Conservation (phyloP, 1,139 yeast genomes). For the Maudiozyma humilis region DNA sequence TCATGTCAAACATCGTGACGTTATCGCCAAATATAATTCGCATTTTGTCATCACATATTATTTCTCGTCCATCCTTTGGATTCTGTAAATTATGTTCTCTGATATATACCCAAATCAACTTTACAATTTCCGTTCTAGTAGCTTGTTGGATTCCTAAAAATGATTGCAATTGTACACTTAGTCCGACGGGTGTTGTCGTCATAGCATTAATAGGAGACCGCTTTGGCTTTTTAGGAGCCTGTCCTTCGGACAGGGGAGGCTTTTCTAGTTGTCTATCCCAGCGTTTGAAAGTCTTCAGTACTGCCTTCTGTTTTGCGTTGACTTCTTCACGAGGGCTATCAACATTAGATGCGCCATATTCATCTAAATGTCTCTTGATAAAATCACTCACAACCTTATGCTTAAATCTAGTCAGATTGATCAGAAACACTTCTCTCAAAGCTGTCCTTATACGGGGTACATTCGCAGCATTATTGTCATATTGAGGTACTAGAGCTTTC, state of each 20-base stretch:
- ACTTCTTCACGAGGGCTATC: constrained; percentile 1
- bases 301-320: background rate
- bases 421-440: background rate
- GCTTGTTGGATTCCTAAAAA: constrained; percentile 39
- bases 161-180: constrained; percentile 44
- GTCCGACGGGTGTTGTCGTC: constrained; percentile 12
- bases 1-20: constrained; percentile 61
- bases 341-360: background rate
- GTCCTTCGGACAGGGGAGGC: background rate
- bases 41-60: constrained; percentile 60
- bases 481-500: constrained; percentile 4
- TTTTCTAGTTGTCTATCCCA: background rate
- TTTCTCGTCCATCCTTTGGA: constrained; percentile 57
- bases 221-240: background rate
- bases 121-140: constrained; percentile 62
- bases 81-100: constrained; percentile 56
- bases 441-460: background rate
- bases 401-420: constrained; percentile 1
- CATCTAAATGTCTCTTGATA: background rate
- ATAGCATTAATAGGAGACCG: constrained; percentile 2
- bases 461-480: background rate
- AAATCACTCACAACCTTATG: background rate
- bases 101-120: constrained; percentile 64
- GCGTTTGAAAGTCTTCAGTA: constrained; percentile 1
- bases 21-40: constrained; percentile 50